Conservation (phyloP, 106 monocot genomes). For the Gastrodia elata region DNA sequence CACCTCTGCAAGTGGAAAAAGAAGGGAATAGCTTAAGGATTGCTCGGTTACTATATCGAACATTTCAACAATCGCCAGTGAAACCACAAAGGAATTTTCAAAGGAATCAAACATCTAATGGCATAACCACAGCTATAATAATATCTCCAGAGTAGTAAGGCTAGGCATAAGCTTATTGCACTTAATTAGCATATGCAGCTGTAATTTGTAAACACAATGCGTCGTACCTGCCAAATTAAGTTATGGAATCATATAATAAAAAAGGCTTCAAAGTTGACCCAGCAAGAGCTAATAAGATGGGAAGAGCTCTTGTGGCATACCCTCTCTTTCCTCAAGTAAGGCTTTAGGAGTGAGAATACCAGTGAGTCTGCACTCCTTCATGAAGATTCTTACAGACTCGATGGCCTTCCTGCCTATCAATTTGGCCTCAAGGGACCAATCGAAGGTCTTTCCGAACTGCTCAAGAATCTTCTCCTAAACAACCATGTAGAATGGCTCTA, state of each 20-base stretch:
- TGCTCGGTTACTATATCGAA: neutral
- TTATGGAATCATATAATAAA: too few species aligned
- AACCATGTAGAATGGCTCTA: constrained; percentile 78
- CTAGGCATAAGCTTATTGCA: too few species aligned
- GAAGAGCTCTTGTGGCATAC: constrained; percentile 74
- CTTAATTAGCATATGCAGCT: too few species aligned
- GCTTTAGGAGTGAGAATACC: constrained; percentile 65
- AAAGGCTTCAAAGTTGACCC: constrained; percentile 26
- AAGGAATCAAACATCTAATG: neutral
- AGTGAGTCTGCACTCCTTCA: constrained; percentile 51
- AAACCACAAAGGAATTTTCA: neutral
- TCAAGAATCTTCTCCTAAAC: constrained; percentile 84
- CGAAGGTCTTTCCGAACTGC: constrained; percentile 80
- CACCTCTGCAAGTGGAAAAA: neutral
- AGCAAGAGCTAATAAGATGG: constrained; percentile 61
- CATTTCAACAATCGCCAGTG: neutral
- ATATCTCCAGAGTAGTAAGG: too few species aligned
- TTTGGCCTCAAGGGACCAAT: constrained; percentile 89
- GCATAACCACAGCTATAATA: too few species aligned
- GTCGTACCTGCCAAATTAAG: too few species aligned
- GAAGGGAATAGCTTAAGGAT: neutral
- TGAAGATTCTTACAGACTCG: constrained; percentile 69
- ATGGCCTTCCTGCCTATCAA: constrained; percentile 96
- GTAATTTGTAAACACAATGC: too few species aligned
- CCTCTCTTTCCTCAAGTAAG: constrained; percentile 79